Conservation (phyloP, 176 grass and related monocot genomes). For the Triticum monococcum region DNA sequence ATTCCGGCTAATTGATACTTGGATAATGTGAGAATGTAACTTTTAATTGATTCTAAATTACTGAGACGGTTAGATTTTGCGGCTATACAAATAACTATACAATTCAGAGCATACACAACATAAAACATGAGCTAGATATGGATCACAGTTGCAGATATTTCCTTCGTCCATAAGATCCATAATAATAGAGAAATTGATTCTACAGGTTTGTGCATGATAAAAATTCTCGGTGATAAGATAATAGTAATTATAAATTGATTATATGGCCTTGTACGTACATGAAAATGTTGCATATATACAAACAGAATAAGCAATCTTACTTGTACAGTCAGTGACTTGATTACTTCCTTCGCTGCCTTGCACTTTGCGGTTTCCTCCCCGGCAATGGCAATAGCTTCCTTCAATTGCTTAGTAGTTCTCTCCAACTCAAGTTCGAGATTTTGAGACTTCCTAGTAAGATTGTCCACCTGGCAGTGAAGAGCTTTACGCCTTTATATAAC, state of each 20-base stretch:
- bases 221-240: background rate
- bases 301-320: constrained; percentile 41
- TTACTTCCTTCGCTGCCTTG: constrained; percentile 95
- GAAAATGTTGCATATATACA: background rate
- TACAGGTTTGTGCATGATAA: background rate
- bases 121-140: background rate
- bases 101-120: constrained; percentile 7
- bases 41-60: background rate
- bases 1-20: constrained; percentile 9
- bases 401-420: constrained; percentile 81
- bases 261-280: background rate
- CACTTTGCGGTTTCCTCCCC: constrained; percentile 89
- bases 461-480: constrained; percentile 63
- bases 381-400: constrained; percentile 84
- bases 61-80: constrained; percentile 9
- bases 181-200: background rate
- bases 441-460: constrained; percentile 72
- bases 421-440: constrained; percentile 83
- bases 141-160: background rate
- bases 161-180: background rate
- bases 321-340: constrained; percentile 89
- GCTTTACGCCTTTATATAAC: constrained; percentile 16
- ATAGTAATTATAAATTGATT: background rate
- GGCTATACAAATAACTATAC: background rate
- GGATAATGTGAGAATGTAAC: background rate